These are phyloP conservation scores for Camelina neglecta DNA, from an alignment of 345 rosid genomes.

Conservation along the genomic window DNA sequence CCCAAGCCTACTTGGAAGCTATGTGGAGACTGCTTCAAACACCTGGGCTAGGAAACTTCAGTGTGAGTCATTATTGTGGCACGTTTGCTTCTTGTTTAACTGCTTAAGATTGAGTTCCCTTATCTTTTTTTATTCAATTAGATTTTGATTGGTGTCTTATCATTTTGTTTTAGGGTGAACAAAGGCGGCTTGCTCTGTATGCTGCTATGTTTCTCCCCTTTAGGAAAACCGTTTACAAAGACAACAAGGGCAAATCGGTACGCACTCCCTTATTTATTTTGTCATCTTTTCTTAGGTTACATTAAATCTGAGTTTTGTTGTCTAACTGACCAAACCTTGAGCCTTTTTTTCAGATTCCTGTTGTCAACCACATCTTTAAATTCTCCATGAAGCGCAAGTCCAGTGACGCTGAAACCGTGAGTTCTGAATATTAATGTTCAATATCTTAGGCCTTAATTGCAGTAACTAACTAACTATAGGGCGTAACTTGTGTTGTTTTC, in stretches of 20 bases:
- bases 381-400: constrained; percentile 83
- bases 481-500: neutral
- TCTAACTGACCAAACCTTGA: neutral
- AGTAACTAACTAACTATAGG: constrained; percentile 18
- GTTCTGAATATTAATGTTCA: constrained; percentile 35
- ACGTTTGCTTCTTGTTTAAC: neutral
- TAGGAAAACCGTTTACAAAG: constrained; percentile 56
- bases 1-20: constrained; percentile 68
- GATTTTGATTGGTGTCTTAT: constrained; percentile 30
- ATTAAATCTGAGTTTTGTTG: constrained; percentile 11
- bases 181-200: constrained; percentile 73
- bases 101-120: constrained; percentile 9
- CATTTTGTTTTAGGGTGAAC: constrained; percentile 66
- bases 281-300: constrained; percentile 24
- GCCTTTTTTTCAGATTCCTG: constrained; percentile 55
- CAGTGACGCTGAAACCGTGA: constrained; percentile 79
- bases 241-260: constrained; percentile 77
- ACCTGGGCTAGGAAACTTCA: constrained; percentile 56
- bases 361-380: constrained; percentile 71
- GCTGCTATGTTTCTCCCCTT: constrained; percentile 87
- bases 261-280: constrained; percentile 13
- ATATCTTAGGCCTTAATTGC: constrained; percentile 9
- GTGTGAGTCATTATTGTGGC: constrained; percentile 54
- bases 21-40: constrained; percentile 66
- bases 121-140: neutral